Evolutionary conservation across 1,284 basidiomycete genomes (phyloP).

Genomic region (Malassezia nana): DNA sequence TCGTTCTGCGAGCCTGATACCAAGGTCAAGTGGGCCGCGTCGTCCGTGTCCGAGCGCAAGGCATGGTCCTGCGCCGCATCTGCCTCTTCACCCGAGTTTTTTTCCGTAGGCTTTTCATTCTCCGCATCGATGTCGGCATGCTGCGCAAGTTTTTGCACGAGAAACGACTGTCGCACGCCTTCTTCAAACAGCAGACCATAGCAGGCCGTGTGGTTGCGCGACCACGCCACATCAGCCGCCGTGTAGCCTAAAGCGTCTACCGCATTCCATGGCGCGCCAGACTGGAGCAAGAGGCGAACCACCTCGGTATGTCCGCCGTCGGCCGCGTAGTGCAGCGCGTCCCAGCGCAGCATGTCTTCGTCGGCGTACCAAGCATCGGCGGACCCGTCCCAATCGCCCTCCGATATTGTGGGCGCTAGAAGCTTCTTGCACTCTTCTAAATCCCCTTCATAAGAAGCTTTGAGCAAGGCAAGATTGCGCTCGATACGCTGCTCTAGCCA

Average conservation of each 20-base stretch:
- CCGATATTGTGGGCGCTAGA: constrained; percentile 10
- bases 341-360: constrained; percentile 58
- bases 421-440: constrained; percentile 19
- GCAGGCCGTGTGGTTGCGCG: constrained; percentile 27
- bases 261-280: constrained; percentile 78
- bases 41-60: constrained; percentile 14
- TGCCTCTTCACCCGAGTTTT: constrained; percentile 6
- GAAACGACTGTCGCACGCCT: constrained; percentile 41
- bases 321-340: constrained; percentile 77
- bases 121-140: constrained; percentile 23
- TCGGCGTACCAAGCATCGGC: constrained; percentile 81
- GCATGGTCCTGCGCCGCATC: constrained; percentile 47
- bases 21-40: constrained; percentile 51
- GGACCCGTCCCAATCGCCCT: constrained; percentile 55
- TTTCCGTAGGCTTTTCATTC: constrained; percentile 7
- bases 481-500: constrained; percentile 18
- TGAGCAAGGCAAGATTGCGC: constrained; percentile 28
- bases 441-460: constrained; percentile 28
- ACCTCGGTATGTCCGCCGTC: constrained; percentile 61
- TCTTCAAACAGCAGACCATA: constrained; percentile 48
- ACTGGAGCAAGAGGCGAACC: constrained; percentile 61
- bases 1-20: constrained; percentile 21
- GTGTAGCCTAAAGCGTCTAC: constrained; percentile 38
- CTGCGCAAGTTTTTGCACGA: constrained; percentile 31
- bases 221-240: constrained; percentile 41